Conservation (phyloP, 2,329 filamentous ascomycete species). For the Xylariaceae sp. region DNA sequence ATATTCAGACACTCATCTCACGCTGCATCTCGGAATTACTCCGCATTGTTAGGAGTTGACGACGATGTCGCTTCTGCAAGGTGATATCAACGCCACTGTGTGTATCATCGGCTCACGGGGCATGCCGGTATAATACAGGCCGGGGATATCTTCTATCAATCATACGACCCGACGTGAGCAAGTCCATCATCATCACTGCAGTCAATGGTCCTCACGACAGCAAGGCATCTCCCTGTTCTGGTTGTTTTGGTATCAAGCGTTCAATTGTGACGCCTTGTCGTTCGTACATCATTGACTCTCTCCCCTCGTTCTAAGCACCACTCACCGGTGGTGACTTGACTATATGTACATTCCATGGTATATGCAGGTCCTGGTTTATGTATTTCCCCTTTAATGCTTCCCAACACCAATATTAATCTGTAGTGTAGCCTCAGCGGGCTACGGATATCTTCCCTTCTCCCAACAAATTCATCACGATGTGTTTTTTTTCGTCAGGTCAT, state of each 20-base stretch:
- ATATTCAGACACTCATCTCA: background rate
- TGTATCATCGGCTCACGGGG: background rate
- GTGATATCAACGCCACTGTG: background rate
- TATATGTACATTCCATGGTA: background rate
- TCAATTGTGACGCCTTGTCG: too few species aligned
- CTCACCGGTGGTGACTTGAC: background rate
- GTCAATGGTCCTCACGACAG: too few species aligned
- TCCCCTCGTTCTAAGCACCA: too few species aligned
- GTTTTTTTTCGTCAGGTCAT: conserved; percentile 1
- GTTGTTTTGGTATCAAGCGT: too few species aligned
- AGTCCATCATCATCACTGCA: background rate
- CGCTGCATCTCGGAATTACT: background rate
- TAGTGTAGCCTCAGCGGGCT: background rate
- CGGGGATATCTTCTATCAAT: too few species aligned
- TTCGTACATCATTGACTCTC: too few species aligned
- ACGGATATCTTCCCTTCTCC: background rate
- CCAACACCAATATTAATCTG: background rate
- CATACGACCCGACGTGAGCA: background rate
- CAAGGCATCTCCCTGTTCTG: too few species aligned
- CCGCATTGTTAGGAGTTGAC: background rate
- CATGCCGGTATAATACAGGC: background rate
- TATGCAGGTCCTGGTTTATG: background rate
- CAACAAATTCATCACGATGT: background rate
- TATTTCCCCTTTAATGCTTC: background rate
- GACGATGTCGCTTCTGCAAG: background rate